Percentiles rank a stretch among this genome's conserved stretches.
phyloP scores from a whole-genome alignment of 495 filamentous ascomycete species.

The Neurospora tetrasperma region DNA sequence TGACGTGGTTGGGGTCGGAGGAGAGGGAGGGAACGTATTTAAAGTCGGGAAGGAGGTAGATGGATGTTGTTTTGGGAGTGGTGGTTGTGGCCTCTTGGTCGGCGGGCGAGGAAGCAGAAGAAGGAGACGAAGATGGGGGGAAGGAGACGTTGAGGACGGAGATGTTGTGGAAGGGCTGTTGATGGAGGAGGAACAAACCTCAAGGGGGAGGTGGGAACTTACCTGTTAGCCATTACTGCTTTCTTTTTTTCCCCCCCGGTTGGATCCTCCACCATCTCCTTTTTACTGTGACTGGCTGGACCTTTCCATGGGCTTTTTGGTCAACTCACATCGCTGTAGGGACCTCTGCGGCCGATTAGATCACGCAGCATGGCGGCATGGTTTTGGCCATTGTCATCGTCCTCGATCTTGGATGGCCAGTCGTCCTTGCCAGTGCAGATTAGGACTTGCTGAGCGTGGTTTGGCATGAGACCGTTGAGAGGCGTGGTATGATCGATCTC shows the following conservation, averaged over 20 bases:
- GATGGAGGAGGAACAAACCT: not conserved
- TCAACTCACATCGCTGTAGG: constrained; percentile 56
- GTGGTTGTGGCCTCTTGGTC: constrained; percentile 19
- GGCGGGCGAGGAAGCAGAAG: constrained; percentile 7
- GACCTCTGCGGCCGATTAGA: constrained; percentile 53
- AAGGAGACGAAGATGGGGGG: constrained; percentile 27
- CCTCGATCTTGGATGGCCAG: constrained; percentile 66
- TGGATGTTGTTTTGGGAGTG: constrained; percentile 38
- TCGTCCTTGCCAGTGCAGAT: constrained; percentile 70
- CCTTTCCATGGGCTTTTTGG: not conserved
- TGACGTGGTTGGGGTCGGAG: constrained; percentile 36
- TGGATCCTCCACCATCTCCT: not conserved
- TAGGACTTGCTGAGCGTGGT: constrained; percentile 74
- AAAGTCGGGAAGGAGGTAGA: constrained; percentile 68
- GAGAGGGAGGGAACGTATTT: constrained; percentile 66
- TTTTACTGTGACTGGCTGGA: not conserved
- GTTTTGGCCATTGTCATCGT: constrained; percentile 43
- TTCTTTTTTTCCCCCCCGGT: not conserved
- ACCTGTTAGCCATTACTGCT: constrained; percentile 13
- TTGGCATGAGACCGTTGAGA: constrained; percentile 63
- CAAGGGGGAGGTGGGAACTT: not conserved
- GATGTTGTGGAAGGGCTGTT: constrained; percentile 70
- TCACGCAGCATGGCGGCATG: constrained; percentile 62
- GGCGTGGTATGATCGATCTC: constrained; percentile 62
- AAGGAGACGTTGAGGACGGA: constrained; percentile 65